Percentiles rank a stretch among this genome's conserved stretches.
phyloP scores from a whole-genome alignment of 2,329 filamentous ascomycete species.

The Xylariaceae sp. region DNA sequence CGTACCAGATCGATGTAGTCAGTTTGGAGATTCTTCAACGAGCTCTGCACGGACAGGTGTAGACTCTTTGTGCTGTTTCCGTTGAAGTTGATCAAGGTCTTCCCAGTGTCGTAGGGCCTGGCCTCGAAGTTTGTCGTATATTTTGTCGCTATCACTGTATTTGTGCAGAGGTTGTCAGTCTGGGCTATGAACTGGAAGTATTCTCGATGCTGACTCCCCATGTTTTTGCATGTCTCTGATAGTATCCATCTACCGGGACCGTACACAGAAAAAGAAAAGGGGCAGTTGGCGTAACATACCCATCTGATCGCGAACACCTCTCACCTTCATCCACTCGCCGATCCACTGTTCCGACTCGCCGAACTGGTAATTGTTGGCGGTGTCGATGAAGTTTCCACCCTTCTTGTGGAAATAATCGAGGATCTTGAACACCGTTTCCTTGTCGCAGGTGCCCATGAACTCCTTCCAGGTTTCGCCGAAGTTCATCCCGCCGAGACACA shows the following conservation, averaged over 20 bases:
- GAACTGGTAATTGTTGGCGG: constrained; percentile 62
- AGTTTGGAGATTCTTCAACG: constrained; percentile 57
- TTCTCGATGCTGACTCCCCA: no score
- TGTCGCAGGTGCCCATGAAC: constrained; percentile 59
- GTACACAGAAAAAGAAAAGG: not conserved
- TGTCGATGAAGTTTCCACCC: constrained; percentile 69
- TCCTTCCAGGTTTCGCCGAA: constrained; percentile 51
- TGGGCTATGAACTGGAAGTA: no score
- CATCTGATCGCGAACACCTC: constrained; percentile 61
- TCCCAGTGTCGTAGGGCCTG: constrained; percentile 34
- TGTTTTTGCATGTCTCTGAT: no score
- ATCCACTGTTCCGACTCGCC: constrained; percentile 60
- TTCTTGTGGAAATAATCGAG: constrained; percentile 61
- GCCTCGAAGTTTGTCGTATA: constrained; percentile 54
- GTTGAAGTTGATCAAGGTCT: constrained; percentile 46
- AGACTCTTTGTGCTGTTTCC: constrained; percentile 61
- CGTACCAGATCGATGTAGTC: constrained; percentile 61
- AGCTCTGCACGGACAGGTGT: constrained; percentile 48
- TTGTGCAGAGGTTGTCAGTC: no score
- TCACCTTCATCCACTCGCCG: constrained; percentile 64
- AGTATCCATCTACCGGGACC: no score
- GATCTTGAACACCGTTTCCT: constrained; percentile 56
- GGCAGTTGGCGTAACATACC: constrained; percentile 33
- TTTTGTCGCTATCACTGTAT: constrained; percentile 63
- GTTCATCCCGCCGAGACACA: constrained; percentile 57